Conservation (phyloP, 192 early-diverging fungal species). For the Coemansia sp. region DNA sequence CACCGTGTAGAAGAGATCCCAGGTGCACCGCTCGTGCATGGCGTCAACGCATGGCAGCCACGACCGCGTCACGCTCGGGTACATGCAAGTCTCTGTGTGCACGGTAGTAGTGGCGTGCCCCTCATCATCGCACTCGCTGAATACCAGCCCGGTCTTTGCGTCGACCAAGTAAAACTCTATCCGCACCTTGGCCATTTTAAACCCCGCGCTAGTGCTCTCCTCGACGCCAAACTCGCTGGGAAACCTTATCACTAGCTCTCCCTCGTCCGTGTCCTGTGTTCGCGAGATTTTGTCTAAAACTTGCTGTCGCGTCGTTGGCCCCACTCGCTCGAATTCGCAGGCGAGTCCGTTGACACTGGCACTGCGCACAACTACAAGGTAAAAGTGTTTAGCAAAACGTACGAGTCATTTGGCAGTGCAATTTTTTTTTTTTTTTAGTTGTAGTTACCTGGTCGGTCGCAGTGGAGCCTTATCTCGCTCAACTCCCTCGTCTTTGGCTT, state of each 20-base stretch:
- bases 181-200: constrained; percentile 19
- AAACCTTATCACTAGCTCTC: constrained; percentile 31
- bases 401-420: not conserved
- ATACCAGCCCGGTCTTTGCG: constrained; percentile 33
- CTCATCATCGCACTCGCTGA: constrained; percentile 8
- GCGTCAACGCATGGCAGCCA: constrained; percentile 82
- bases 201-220: not conserved
- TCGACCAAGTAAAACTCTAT: constrained; percentile 48
- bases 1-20: constrained; percentile 77
- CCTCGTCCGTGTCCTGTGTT: constrained; percentile 8
- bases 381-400: not conserved
- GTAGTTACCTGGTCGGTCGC: constrained; percentile 48
- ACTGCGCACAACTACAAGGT: constrained; percentile 28
- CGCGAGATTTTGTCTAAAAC: constrained; percentile 23
- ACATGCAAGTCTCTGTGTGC: constrained; percentile 66
- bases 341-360: constrained; percentile 25
- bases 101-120: constrained; percentile 21
- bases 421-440: not conserved
- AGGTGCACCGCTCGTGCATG: constrained; percentile 65
- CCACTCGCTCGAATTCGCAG: constrained; percentile 21
- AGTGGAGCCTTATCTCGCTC: constrained; percentile 29
- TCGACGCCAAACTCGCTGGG: constrained; percentile 11
- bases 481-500: constrained; percentile 21
- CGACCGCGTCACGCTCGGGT: constrained; percentile 64
- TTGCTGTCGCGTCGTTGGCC: constrained; percentile 20